Conservation (phyloP, 129 eudicot genomes). For the Deinandra increscens region DNA sequence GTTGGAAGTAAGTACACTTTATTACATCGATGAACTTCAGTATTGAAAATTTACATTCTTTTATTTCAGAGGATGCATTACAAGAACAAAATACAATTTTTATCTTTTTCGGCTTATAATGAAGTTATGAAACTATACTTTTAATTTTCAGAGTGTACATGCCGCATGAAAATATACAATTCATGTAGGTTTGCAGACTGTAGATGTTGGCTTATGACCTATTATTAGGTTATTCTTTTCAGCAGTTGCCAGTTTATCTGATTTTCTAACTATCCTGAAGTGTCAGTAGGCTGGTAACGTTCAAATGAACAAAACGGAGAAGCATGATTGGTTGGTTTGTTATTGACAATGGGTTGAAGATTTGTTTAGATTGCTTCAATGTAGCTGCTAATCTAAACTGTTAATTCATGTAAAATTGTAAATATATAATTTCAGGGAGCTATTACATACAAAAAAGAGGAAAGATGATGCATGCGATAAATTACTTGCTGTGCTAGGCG, state of each 20-base stretch:
- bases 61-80: not conserved
- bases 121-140: not conserved
- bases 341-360: conserved; percentile 16
- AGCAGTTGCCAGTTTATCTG: not conserved
- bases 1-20: not conserved
- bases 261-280: not conserved
- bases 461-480: conserved; percentile 56
- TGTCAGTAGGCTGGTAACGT: too few species aligned
- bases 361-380: conserved; percentile 8
- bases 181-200: too few species aligned
- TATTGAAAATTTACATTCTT: not conserved
- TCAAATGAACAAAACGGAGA: too few species aligned
- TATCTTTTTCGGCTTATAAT: too few species aligned
- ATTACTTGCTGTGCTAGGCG: conserved; percentile 54
- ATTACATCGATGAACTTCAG: not conserved
- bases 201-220: not conserved
- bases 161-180: not conserved
- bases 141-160: not conserved
- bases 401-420: conserved; percentile 9
- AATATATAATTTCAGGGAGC: conserved; percentile 47
- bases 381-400: not conserved
- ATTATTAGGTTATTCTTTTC: not conserved
- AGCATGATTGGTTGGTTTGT: not conserved
- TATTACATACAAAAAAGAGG: conserved; percentile 65
- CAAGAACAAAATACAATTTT: too few species aligned